Base-by-base conservation (phyloP, 768 basidiomycete species). In the Asterophora parasitica region DNA sequence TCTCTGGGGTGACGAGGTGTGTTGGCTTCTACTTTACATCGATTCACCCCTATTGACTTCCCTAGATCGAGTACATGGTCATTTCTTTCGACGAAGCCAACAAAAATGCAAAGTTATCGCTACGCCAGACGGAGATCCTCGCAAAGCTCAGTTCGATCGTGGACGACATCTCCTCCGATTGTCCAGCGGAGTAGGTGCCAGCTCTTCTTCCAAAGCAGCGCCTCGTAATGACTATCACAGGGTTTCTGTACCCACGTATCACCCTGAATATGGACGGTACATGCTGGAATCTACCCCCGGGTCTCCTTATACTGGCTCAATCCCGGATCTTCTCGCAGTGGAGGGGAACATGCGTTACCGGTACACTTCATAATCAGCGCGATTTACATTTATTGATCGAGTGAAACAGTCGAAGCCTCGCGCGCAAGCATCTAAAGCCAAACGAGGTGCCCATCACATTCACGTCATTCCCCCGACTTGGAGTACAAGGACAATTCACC, bases 201-300 rank as follows among this genome's bases (percentile, higher is more conserved):
- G 15, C 45, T n/a, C n/a, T 48, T 23, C 35, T 16, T 9, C 23
- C 16, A 43, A 45, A 38, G 49, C 43, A 38, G 36, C 33, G 33
- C 27, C 33, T 39, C 35, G 19, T 44, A 23, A 35, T 43, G 30
- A 40, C 7, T 41, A 41, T 46, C 31, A 26, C 50, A 92, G 87
- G 31, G 70, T 82, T 36, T 74, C 82, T 2, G 79, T 92, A 19
- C 96, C 96, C 2, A 88, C 85, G 10, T 98, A 94, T 61, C 96
- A 98, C 62, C 95, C 95, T 13, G 96, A 99, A 67, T 99, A 97
- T 70, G 96, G 96, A 33, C 80, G 94, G 32, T 98, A 90, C 71
- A 99, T 99, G 96, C 77, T 99, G 44, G 96, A 99, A 65, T 92
- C 92, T 2, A 99, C 95, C 0, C 96, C 96, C 0, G 96, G 96